Evolutionary conservation across 2,329 filamentous ascomycete genomes (phyloP), one percentile per base, ranked within the genome.

Genomic region (Sclerotinia borealis): DNA sequence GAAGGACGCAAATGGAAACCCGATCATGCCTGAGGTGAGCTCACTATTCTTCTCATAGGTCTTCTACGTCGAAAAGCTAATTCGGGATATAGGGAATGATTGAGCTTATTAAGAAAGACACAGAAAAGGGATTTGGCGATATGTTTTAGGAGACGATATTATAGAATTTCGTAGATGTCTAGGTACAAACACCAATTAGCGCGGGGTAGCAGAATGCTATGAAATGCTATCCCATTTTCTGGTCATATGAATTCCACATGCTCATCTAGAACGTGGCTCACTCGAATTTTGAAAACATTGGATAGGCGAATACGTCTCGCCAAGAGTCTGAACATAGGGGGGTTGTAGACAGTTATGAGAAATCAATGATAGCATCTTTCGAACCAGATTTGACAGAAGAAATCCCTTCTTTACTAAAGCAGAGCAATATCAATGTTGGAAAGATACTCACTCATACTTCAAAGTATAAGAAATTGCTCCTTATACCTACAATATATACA

Each of bases 41-140:
- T 22, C 64, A 17, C 45, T 39, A 37, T 71, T 77, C 52, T 77
- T 69, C 39, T 13, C 39, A 36, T 25, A 50, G 39, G 60, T 45
- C 19, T 31, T 11, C 17, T 19, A 59, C n/a, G 15, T 17, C 7
- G n/a, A 15, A 39, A 48, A 49, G 51, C 34, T 49, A 65, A 52
- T 15, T 67, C 55, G 56, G 61, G 37, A 49, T 19, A 51, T 31
- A 54, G 92, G 95, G 93, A 34, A 99, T 99, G 95, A 78, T 95
- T 61, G 92, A 96, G 37, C 78, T 99, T 72, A 96, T 99, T 73
- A 90, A 91, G 73, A 90, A 92, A 71, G 95, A 99, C 75, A 91
- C 93, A 10, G 93, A 97, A 75, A 97, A 97, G 79, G 87, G 88
- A 19, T 89, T 99, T 68, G 85, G 91, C 68, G 93, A 96, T 75